A percentile compares a stretch with the other conserved stretches of the same genome.
phyloP scores from a whole-genome alignment of 192 early-diverging fungal genomes.

The Coemansia nantahalensis region DNA sequence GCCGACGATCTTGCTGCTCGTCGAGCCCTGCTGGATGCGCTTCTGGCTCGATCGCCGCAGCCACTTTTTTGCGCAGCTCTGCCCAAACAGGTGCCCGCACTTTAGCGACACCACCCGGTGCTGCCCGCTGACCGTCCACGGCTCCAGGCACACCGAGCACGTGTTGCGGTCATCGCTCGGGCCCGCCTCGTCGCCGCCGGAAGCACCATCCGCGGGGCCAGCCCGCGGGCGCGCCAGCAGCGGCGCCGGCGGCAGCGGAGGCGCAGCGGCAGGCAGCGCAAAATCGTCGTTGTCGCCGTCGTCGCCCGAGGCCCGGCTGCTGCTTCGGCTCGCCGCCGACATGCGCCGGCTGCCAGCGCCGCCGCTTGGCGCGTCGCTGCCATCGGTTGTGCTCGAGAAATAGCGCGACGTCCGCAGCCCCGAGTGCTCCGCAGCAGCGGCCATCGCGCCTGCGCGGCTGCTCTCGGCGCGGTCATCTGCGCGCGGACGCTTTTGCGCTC shows the following conservation, averaged over 20 bases:
- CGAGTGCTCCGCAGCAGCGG: too few relatives aligned
- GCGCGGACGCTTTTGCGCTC: background rate
- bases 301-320: background rate
- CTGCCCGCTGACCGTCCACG: constrained; percentile 30
- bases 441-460: too few relatives aligned
- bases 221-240: background rate
- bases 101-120: constrained; percentile 31
- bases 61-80: constrained; percentile 34
- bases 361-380: background rate
- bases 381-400: background rate
- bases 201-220: background rate
- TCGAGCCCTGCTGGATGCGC: background rate
- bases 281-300: constrained; percentile 22
- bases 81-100: constrained; percentile 47
- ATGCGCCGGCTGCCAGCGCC: background rate
- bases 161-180: constrained; percentile 23
- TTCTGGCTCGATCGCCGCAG: constrained; percentile 7
- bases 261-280: constrained; percentile 3
- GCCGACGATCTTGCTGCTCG: constrained; percentile 1
- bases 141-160: constrained; percentile 36
- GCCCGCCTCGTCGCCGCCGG: background rate
- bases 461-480: too few relatives aligned
- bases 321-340: background rate
- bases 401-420: constrained; percentile 8
- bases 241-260: background rate